Conservation (phyloP, 1,284 basidiomycete species). For the Athelia psychrophila region DNA sequence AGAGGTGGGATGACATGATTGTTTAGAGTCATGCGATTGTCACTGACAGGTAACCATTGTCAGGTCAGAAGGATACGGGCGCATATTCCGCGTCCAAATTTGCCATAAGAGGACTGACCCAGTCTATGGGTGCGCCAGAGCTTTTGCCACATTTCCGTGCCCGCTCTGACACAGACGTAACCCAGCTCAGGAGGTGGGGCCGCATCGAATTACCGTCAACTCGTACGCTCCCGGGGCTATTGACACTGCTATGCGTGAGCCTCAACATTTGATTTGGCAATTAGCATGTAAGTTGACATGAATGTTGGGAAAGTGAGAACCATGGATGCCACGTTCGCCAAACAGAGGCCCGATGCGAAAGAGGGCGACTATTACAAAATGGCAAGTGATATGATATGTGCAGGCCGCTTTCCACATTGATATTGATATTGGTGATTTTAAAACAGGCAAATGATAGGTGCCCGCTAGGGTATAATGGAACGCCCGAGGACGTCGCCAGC, state of each 20-base stretch:
- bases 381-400: neutral
- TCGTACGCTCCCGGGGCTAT: slow-evolving; percentile 24
- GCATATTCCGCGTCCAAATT: slow-evolving; percentile 16
- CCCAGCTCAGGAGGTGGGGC: slow-evolving; percentile 24
- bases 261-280: neutral
- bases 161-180: too few relatives aligned
- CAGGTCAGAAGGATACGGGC: neutral
- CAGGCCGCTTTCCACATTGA: too few relatives aligned
- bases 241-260: slow-evolving; percentile 8
- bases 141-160: too few relatives aligned
- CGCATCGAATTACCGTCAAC: slow-evolving; percentile 28
- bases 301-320: neutral
- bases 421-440: too few relatives aligned
- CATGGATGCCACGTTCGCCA: neutral
- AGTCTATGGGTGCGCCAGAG: slow-evolving; percentile 11
- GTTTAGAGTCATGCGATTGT: neutral
- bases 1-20: slow-evolving; percentile 17
- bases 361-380: neutral
- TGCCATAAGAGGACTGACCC: slow-evolving; percentile 17
- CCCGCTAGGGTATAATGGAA: slow-evolving; percentile 11
- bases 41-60: neutral
- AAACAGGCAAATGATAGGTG: too few relatives aligned
- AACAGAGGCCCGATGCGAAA: neutral
- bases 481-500: slow-evolving; percentile 15
- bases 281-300: neutral